Base-by-base conservation (phyloP, 1,284 basidiomycete genomes). In the Coniferiporia sulphurascens region DNA sequence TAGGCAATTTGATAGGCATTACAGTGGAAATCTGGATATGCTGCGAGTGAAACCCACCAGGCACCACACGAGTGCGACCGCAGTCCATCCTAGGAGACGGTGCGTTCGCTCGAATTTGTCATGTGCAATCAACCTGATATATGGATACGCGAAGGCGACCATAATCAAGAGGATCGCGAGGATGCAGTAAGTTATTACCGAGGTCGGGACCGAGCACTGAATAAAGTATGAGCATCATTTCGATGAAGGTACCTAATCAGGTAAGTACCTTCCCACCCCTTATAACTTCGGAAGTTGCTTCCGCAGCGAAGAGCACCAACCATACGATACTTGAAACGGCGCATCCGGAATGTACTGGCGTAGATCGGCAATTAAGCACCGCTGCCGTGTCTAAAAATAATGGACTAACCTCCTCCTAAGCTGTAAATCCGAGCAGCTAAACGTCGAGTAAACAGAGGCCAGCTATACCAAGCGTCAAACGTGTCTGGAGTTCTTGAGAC, bases 41-140 rank as follows among this genome's bases (percentile, higher is more conserved):
- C n/a, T 12, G 15, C 7, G 15, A 41, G 9, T 41, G 12, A n/a
- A 49, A 66, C 71, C n/a, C 48, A 79, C 79, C 72, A 83, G 79
- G 15, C 69, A 70, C 81, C 82, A 84, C 6, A 84, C 77, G 45
- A 83, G 69, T 22, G 72, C 76, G 1, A 78, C 77, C n/a, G 77
- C 76, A 15, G 73, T 73, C 82, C 82, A 85, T 17, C 82, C 82
- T 34, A 79, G 65, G 70, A 81, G 82, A 52, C 81, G 78, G 67
- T 84, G 83, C 7, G 76, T 74, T 38, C 72, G 73, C 67, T 84
- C 81, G 65, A 82, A 83, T 27, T 69, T 73, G 64, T 83, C 75
- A 68, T 83, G 81, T 56, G 73, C 70, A 48, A 75, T 75, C 46
- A 68, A 69, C 45, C 81, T 74, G 59, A 81, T 68, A 12, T 71